Conservation (phyloP, 208 protist species). For the Wallacemonas collosoma region DNA sequence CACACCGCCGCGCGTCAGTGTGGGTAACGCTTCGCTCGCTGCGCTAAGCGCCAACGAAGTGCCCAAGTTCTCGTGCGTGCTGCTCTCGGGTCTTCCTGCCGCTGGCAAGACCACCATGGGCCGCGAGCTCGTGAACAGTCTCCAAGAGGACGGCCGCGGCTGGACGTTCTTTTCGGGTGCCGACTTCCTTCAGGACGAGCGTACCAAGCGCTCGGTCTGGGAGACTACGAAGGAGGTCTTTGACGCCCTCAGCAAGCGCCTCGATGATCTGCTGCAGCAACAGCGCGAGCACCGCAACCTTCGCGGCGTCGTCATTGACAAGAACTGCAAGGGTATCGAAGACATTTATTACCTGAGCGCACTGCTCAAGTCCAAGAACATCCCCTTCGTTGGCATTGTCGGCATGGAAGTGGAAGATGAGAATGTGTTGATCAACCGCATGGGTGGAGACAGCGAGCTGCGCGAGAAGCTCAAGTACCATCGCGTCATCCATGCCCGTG, state of each 20-base stretch:
- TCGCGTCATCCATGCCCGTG: constrained; percentile 77
- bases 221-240: constrained; percentile 81
- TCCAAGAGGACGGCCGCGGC: constrained; percentile 69
- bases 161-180: constrained; percentile 90
- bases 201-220: constrained; percentile 63
- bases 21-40: constrained; percentile 75
- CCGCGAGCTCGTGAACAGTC: constrained; percentile 69
- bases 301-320: constrained; percentile 87
- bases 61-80: constrained; percentile 86
- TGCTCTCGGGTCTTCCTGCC: constrained; percentile 76
- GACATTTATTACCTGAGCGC: constrained; percentile 82
- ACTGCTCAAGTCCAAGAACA: constrained; percentile 69
- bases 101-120: constrained; percentile 83
- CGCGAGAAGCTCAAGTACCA: constrained; percentile 86
- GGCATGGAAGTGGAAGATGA: constrained; percentile 77
- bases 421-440: constrained; percentile 65
- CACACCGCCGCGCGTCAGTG: constrained; percentile 44
- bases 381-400: constrained; percentile 84
- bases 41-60: constrained; percentile 77
- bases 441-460: constrained; percentile 65
- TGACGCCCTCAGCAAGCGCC: constrained; percentile 71
- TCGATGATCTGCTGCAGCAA: constrained; percentile 75
- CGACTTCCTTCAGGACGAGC: constrained; percentile 57
- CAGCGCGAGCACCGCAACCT: constrained; percentile 63
- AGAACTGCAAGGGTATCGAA: constrained; percentile 86